phyloP scores from a whole-genome alignment of 108 stramenopile species.

The Skeletonema grethae region DNA sequence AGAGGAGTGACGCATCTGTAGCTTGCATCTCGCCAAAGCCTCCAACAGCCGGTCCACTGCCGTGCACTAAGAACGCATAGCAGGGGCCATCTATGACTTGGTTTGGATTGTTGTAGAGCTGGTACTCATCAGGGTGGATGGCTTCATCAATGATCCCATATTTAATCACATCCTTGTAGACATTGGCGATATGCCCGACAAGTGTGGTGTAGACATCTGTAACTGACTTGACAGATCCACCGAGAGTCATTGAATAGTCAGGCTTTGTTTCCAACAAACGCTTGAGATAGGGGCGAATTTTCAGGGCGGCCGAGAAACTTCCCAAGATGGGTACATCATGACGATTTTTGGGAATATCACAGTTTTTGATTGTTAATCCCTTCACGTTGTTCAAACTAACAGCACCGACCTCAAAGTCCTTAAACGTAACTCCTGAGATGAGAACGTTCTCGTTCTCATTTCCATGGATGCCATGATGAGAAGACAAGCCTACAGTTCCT shows the following conservation, averaged over 20 bases:
- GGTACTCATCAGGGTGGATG: conserved; percentile 5
- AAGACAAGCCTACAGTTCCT: conserved; percentile 21
- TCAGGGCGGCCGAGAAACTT: not conserved
- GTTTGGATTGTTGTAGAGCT: conserved; percentile 5
- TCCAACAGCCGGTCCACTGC: conserved; percentile 30
- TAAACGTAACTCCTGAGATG: conserved; percentile 14
- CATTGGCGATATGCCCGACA: not conserved
- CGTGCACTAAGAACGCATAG: conserved; percentile 28
- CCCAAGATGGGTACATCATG: conserved; percentile 15
- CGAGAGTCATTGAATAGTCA: conserved; percentile 5
- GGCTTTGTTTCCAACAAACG: conserved; percentile 1
- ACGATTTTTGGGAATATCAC: conserved; percentile 6
- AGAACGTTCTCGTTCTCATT: conserved; percentile 25
- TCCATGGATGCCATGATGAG: conserved; percentile 48
- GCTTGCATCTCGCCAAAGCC: conserved; percentile 5
- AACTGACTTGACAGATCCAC: not conserved
- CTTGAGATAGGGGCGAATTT: conserved; percentile 4
- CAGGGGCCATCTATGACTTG: conserved; percentile 32
- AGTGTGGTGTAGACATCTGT: conserved; percentile 4
- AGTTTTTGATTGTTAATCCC: conserved; percentile 3
- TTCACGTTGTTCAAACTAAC: conserved; percentile 25
- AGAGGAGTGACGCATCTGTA: not conserved
- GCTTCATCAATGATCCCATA: not conserved
- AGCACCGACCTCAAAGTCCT: conserved; percentile 31
- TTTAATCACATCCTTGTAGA: conserved; percentile 6